Percentiles rank a stretch among this genome's conserved stretches.
phyloP scores from a whole-genome alignment of 352 stramenopile genomes.

The Phytophthora colocasiae region DNA sequence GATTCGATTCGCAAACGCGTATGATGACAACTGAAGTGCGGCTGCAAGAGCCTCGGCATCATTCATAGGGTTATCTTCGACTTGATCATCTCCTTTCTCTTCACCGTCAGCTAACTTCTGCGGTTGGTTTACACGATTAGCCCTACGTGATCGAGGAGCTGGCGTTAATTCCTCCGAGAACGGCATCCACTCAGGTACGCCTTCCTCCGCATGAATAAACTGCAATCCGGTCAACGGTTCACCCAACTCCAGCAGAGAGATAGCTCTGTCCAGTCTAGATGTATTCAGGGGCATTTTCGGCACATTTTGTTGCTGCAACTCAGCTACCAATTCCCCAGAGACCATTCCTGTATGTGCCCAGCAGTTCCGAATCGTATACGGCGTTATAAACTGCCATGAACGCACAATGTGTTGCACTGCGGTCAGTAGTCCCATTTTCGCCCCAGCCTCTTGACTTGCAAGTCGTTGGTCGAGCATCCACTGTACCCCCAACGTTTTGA shows the following conservation, averaged over 20 bases:
- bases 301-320: constrained; percentile 14
- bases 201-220: constrained; percentile 25
- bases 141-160: constrained; percentile 17
- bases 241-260: constrained; percentile 8
- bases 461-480: constrained; percentile 30
- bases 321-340: constrained; percentile 13
- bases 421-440: constrained; percentile 26
- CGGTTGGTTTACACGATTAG: constrained; percentile 2
- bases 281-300: constrained; percentile 11
- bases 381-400: constrained; percentile 16
- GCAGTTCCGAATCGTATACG: constrained; percentile 16
- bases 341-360: constrained; percentile 26
- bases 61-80: constrained; percentile 9
- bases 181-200: constrained; percentile 25
- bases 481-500: constrained; percentile 24
- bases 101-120: neutral
- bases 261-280: constrained; percentile 17
- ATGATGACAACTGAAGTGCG: constrained; percentile 22
- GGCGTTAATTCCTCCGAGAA: constrained; percentile 15
- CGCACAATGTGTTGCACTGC: constrained; percentile 25
- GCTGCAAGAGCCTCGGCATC: constrained; percentile 23
- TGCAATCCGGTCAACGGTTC: constrained; percentile 18
- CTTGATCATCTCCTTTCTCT: neutral
- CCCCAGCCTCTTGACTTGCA: neutral
- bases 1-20: constrained; percentile 31